Evolutionary conservation across 148 eudicot genomes (phyloP).

Genomic region (Fagopyrum esculentum): DNA sequence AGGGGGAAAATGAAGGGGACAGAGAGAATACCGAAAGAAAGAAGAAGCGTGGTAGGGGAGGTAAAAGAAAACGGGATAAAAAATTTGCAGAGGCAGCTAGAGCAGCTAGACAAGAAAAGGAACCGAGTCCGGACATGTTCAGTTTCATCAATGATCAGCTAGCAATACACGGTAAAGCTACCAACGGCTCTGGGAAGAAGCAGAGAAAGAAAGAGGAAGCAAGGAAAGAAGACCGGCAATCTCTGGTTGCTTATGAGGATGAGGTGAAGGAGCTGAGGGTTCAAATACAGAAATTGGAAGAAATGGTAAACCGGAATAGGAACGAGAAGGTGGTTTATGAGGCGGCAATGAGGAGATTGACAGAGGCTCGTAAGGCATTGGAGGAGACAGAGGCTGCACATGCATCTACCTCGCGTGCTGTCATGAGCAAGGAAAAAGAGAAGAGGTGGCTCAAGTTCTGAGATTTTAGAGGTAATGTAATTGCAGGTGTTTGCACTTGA

Average conservation of each 20-base stretch:
- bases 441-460: slow-evolving; percentile 91
- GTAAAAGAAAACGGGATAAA: slow-evolving; percentile 86
- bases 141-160: slow-evolving; percentile 81
- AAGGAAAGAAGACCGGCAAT: slow-evolving; percentile 68
- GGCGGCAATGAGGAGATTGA: slow-evolving; percentile 74
- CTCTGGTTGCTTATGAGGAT: slow-evolving; percentile 68
- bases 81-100: slow-evolving; percentile 67
- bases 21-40: slow-evolving; percentile 23
- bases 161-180: slow-evolving; percentile 41
- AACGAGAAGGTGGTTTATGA: slow-evolving; percentile 81
- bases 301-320: slow-evolving; percentile 72
- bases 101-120: slow-evolving; percentile 60
- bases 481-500: slow-evolving; percentile 1
- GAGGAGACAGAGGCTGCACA: slow-evolving; percentile 61
- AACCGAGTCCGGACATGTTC: slow-evolving; percentile 64
- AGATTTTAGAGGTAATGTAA: slow-evolving; percentile 3
- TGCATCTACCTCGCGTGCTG: slow-evolving; percentile 71
- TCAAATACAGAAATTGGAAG: slow-evolving; percentile 62
- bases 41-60: slow-evolving; percentile 83
- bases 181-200: slow-evolving; percentile 33
- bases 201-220: slow-evolving; percentile 33
- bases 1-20: slow-evolving; percentile 17
- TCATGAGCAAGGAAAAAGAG: slow-evolving; percentile 68
- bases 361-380: slow-evolving; percentile 59
- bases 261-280: slow-evolving; percentile 68